These are phyloP conservation scores for Phytopythium cucurbitacearum DNA, from an alignment of 352 stramenopile species.

Conservation along the genomic window DNA sequence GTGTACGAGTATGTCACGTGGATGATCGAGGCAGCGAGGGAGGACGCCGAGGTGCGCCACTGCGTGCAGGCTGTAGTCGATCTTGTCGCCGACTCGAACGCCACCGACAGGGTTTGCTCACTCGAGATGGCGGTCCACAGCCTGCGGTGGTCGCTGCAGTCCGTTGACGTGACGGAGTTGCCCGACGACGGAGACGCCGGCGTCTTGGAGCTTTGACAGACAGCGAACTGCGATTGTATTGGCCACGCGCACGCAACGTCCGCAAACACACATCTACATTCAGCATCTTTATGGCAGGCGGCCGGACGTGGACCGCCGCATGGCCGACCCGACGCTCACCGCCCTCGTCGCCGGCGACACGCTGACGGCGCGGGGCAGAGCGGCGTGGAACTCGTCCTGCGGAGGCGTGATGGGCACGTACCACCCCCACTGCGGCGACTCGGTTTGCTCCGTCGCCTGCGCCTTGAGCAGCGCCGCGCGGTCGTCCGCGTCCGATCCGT, in stretches of 20 bases:
- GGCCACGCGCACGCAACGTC: background rate
- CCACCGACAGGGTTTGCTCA: slow-evolving; percentile 11
- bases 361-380: slow-evolving; percentile 14
- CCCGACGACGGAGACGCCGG: no score
- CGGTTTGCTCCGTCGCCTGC: slow-evolving; percentile 28
- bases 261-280: slow-evolving; percentile 13
- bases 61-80: slow-evolving; percentile 25
- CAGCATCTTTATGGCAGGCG: slow-evolving; percentile 21
- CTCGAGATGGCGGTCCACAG: slow-evolving; percentile 4
- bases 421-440: slow-evolving; percentile 85
- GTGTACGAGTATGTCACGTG: slow-evolving; percentile 54
- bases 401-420: slow-evolving; percentile 84
- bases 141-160: no score
- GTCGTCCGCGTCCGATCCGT: slow-evolving; percentile 14
- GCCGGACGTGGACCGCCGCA: slow-evolving; percentile 32
- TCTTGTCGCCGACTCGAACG: slow-evolving; percentile 18
- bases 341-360: background rate
- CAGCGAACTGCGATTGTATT: no score
- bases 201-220: no score
- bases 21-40: slow-evolving; percentile 24
- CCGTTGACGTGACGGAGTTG: no score
- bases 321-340: slow-evolving; percentile 1
- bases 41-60: slow-evolving; percentile 21
- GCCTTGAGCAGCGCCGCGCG: slow-evolving; percentile 16
- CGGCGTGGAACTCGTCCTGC: slow-evolving; percentile 44